Evolutionary conservation across 176 grass and related monocot species (phyloP).

Genomic region (Eragrostis nindensis): DNA sequence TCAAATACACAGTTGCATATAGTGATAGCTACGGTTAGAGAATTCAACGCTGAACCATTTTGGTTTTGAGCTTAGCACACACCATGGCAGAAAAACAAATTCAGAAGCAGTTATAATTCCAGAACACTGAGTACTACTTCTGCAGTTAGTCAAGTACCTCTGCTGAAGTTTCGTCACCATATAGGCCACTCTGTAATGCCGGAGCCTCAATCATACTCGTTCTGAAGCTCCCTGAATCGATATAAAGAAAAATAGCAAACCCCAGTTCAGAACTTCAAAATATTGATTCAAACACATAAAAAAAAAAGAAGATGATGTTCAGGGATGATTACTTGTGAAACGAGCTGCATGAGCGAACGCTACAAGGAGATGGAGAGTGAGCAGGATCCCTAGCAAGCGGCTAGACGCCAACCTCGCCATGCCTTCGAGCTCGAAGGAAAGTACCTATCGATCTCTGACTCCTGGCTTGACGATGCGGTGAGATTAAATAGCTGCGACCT

Average conservation of each 20-base stretch:
- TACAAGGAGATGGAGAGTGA: slow-evolving; percentile 37
- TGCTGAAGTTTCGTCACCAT: not conserved
- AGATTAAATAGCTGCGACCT: slow-evolving; percentile 46
- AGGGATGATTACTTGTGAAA: slow-evolving; percentile 30
- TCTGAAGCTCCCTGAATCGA: slow-evolving; percentile 36
- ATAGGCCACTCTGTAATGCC: not conserved
- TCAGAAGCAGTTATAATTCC: not conserved
- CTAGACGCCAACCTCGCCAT: slow-evolving; percentile 29
- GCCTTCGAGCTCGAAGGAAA: not conserved
- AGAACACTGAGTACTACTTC: not conserved
- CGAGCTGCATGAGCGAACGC: slow-evolving; percentile 34
- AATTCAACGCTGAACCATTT: not conserved
- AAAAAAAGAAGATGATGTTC: not conserved
- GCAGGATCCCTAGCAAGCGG: slow-evolving; percentile 30
- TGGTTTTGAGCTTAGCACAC: not conserved
- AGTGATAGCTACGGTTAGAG: not conserved
- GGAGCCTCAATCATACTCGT: slow-evolving; percentile 26
- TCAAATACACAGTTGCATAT: not conserved
- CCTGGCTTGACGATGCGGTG: not conserved
- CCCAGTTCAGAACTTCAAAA: not conserved
- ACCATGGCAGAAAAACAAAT: not conserved
- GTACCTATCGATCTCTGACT: not conserved
- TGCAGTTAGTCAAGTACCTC: slow-evolving; percentile 30
- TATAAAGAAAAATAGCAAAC: not conserved
- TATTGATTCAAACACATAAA: not conserved